These are phyloP conservation scores for Tylopilus sp. DNA, from an alignment of 768 basidiomycete genomes.

Conservation along the genomic window DNA sequence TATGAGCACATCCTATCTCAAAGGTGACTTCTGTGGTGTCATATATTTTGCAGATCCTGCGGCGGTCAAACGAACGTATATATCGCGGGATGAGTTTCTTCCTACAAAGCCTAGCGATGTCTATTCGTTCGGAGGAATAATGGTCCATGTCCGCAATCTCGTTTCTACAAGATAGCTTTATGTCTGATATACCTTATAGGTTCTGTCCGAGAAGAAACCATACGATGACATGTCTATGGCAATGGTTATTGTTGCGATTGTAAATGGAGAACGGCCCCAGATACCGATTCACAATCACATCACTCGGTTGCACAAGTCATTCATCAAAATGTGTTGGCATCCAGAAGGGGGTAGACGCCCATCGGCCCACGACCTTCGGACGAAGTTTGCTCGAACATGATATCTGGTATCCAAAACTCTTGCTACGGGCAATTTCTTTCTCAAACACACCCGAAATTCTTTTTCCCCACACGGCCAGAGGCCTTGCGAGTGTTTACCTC, in stretches of 20 bases:
- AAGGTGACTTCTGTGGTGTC: no score
- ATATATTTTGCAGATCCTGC: no score
- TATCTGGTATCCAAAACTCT: not conserved
- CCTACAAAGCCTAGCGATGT: constrained; percentile 24
- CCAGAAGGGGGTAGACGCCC: constrained; percentile 16
- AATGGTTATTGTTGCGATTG: not conserved
- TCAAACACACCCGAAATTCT: no score
- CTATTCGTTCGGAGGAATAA: constrained; percentile 36
- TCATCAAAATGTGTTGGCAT: constrained; percentile 21
- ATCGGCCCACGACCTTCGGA: constrained; percentile 6
- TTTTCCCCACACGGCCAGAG: constrained; percentile 1
- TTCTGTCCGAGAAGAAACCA: constrained; percentile 21
- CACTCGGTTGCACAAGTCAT: not conserved
- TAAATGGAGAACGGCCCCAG: constrained; percentile 11
- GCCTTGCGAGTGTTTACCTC: not conserved
- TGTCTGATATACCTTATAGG: constrained; percentile 19
- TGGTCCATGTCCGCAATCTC: constrained; percentile 22
- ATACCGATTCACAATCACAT: constrained; percentile 9
- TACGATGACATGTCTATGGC: not conserved
- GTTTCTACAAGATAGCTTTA: not conserved
- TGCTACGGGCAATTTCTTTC: not conserved
- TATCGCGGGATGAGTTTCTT: not conserved
- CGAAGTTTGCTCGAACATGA: not conserved
- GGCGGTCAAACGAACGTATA: no score
- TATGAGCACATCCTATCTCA: no score